Conservation (phyloP, 169 alveolate genomes). For the Plasmodium fragile region DNA sequence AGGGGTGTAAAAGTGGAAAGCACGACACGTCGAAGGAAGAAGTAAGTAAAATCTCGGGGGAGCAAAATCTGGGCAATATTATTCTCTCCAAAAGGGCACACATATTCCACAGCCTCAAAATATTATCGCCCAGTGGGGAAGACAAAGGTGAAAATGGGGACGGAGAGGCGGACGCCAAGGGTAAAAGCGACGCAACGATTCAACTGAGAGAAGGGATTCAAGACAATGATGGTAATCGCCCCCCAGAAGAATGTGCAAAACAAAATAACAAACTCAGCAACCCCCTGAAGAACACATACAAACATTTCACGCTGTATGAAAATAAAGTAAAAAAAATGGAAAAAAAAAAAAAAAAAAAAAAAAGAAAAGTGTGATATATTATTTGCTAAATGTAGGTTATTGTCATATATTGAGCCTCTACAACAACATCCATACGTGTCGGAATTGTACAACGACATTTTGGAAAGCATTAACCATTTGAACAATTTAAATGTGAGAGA, state of each 20-base stretch:
- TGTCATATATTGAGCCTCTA: slow-evolving; percentile 1
- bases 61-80: not conserved
- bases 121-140: slow-evolving; percentile 30
- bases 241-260: not conserved
- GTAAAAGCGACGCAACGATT: not conserved
- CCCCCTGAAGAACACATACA: slow-evolving; percentile 27
- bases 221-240: not conserved
- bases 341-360: slow-evolving; percentile 11
- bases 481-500: slow-evolving; percentile 23
- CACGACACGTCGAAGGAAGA: slow-evolving; percentile 1
- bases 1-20: not conserved
- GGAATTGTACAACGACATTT: slow-evolving; percentile 31
- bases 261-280: not conserved
- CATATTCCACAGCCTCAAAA: slow-evolving; percentile 60
- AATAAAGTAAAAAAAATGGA: slow-evolving; percentile 40
- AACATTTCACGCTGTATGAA: slow-evolving; percentile 42
- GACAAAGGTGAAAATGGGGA: not conserved
- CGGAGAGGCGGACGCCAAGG: not conserved
- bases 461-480: slow-evolving; percentile 36
- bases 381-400: not conserved
- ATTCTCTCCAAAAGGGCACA: slow-evolving; percentile 27
- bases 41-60: not conserved
- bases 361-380: slow-evolving; percentile 3
- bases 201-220: not conserved
- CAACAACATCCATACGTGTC: slow-evolving; percentile 15